Evolutionary conservation across 2,329 filamentous ascomycete species (phyloP).

Genomic region (Xylariaceae sp.): DNA sequence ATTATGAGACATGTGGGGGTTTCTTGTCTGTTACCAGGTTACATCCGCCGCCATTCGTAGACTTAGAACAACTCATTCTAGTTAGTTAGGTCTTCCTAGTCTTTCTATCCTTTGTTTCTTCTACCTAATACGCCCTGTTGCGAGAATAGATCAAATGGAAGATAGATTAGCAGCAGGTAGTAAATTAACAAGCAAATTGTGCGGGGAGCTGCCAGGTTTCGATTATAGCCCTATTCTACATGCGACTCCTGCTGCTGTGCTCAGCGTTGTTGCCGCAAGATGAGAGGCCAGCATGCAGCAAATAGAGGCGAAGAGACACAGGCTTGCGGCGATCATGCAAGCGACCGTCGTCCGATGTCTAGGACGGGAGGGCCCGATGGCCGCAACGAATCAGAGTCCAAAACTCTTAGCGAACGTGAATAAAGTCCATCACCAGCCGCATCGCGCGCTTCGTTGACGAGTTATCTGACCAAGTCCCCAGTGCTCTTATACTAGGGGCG

Average conservation of each 20-base stretch:
- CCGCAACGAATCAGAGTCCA: conserved; percentile 13
- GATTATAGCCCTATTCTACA: not conserved
- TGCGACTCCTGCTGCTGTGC: not conserved
- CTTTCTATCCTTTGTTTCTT: not conserved
- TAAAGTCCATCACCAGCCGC: conserved; percentile 3
- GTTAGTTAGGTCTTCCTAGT: not conserved
- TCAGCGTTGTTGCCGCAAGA: conserved; percentile 17
- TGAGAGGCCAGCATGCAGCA: conserved; percentile 8
- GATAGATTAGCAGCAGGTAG: too few relatives aligned
- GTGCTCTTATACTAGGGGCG: not conserved
- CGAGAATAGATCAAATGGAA: too few relatives aligned
- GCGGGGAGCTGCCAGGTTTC: not conserved
- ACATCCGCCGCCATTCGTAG: too few relatives aligned
- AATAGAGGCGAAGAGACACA: conserved; percentile 1
- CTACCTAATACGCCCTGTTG: too few relatives aligned
- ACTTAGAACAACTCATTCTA: too few relatives aligned
- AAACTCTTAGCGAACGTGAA: conserved; percentile 5
- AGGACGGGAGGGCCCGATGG: conserved; percentile 25
- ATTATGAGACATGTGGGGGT: not conserved
- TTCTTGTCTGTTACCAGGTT: conserved; percentile 15
- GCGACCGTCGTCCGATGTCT: conserved; percentile 17
- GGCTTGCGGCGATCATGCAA: conserved; percentile 26
- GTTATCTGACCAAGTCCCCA: not conserved
- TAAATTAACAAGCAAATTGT: too few relatives aligned
- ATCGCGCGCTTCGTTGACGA: not conserved